phyloP scores from a whole-genome alignment of 23 red algal genomes.

The Gracilariopsis chorda region DNA sequence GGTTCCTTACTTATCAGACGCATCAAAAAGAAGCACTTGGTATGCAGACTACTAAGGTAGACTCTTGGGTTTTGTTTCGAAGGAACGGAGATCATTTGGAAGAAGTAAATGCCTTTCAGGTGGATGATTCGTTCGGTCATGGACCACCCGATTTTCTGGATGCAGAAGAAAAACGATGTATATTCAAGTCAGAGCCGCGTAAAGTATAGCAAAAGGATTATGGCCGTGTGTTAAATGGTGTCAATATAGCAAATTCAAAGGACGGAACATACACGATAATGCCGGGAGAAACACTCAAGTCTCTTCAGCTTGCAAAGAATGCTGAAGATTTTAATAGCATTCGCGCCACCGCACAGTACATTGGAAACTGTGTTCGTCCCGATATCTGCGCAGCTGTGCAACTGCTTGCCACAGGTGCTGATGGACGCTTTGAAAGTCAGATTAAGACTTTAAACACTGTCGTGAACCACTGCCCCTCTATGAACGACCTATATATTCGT shows the following conservation, averaged over 20 bases:
- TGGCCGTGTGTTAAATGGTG: not conserved
- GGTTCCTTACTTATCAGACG: not conserved
- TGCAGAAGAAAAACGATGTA: not conserved
- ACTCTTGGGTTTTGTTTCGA: not conserved
- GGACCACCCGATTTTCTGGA: not conserved
- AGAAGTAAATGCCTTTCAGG: not conserved
- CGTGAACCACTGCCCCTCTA: not conserved
- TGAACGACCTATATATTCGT: not conserved
- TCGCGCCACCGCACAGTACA: slow-evolving; percentile 6
- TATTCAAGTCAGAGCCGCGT: not conserved
- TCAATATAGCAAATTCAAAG: not conserved
- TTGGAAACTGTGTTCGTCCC: slow-evolving; percentile 5
- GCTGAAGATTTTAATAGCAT: slow-evolving; percentile 19
- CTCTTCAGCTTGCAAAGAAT: not conserved
- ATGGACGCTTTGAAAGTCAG: not conserved
- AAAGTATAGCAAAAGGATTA: not conserved
- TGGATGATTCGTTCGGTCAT: not conserved
- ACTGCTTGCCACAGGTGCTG: not conserved
- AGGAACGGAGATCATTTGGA: not conserved
- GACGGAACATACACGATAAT: not conserved
- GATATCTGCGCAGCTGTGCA: slow-evolving; percentile 12
- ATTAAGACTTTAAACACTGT: not conserved
- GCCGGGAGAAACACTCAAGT: not conserved
- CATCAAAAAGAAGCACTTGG: not conserved
- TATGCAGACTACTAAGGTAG: not conserved